A percentile compares a stretch with the other conserved stretches of the same genome.
Conservation (phyloP, 225 moss, liverwort and hornwort genomes). For the Pleurozium schreberi region DNA sequence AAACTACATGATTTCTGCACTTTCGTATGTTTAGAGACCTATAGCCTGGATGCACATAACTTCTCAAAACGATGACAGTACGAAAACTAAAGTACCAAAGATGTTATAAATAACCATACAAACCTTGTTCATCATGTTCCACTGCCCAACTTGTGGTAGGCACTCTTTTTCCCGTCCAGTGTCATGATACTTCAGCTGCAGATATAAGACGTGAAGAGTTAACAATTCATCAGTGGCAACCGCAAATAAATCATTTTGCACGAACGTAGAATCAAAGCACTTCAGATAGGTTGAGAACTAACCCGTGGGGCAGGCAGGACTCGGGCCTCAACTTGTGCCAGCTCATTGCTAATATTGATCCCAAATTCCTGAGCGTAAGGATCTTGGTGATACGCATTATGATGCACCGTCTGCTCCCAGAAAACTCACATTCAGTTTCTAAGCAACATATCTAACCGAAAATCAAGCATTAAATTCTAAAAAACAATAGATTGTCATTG, state of each 20-base stretch:
- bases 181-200: slow-evolving; percentile 94
- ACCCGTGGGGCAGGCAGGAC: slow-evolving; percentile 81
- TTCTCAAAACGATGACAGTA: too few relatives aligned
- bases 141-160: slow-evolving; percentile 88
- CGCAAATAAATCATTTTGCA: neutral
- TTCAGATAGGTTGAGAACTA: neutral
- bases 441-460: fast-evolving
- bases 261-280: neutral
- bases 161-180: slow-evolving; percentile 89
- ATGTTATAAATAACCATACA: neutral
- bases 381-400: slow-evolving; percentile 75
- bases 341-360: slow-evolving; percentile 65
- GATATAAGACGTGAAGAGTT: neutral
- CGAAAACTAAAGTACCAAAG: too few relatives aligned
- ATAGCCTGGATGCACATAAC: neutral
- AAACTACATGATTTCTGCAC: neutral
- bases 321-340: slow-evolving; percentile 83
- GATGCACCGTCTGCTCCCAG: slow-evolving; percentile 55
- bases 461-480: too few relatives aligned
- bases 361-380: slow-evolving; percentile 91
- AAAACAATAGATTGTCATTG: fast-evolving
- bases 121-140: slow-evolving; percentile 99
- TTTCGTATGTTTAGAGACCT: neutral
- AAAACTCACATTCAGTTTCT: neutral
- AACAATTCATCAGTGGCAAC: neutral